phyloP scores from a whole-genome alignment of 1,284 basidiomycete genomes.

The Apiotrichum gracile region DNA sequence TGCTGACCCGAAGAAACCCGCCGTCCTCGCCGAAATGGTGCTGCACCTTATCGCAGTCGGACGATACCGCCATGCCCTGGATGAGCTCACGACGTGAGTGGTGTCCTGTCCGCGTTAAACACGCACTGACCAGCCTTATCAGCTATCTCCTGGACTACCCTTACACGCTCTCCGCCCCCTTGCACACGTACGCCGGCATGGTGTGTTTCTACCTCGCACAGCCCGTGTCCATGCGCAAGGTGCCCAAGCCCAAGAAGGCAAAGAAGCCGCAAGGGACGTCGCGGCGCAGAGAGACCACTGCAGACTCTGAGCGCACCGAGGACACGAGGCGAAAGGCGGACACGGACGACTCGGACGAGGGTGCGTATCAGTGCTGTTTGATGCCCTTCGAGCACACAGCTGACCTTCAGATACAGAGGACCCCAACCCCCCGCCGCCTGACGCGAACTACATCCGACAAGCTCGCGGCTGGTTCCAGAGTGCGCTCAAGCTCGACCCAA shows the following conservation, averaged over 20 bases:
- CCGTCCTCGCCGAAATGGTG: conserved; percentile 66
- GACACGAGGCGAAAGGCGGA: background rate
- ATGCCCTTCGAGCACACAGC: background rate
- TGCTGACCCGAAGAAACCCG: conserved; percentile 55
- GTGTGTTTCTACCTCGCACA: conserved; percentile 55
- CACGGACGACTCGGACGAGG: too few relatives aligned
- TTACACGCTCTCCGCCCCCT: conserved; percentile 67
- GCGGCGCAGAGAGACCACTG: background rate
- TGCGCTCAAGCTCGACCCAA: conserved; percentile 26
- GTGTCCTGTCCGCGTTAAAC: conserved; percentile 1
- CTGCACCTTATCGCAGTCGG: conserved; percentile 59
- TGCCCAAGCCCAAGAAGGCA: background rate
- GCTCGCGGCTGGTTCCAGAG: conserved; percentile 33
- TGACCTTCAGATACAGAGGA: background rate
- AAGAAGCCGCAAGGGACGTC: background rate
- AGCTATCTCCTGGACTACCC: conserved; percentile 80
- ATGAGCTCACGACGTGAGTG: conserved; percentile 74
- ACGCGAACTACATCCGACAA: conserved; percentile 15
- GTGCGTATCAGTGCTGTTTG: background rate
- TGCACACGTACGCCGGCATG: conserved; percentile 77
- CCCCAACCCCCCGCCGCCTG: background rate
- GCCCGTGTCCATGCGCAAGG: conserved; percentile 19
- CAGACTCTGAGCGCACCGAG: background rate
- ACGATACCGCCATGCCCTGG: conserved; percentile 63
- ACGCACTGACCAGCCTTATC: conserved; percentile 5